phyloP scores from a whole-genome alignment of 2,329 filamentous ascomycete species.

The Pseudofabraea citricarpa region DNA sequence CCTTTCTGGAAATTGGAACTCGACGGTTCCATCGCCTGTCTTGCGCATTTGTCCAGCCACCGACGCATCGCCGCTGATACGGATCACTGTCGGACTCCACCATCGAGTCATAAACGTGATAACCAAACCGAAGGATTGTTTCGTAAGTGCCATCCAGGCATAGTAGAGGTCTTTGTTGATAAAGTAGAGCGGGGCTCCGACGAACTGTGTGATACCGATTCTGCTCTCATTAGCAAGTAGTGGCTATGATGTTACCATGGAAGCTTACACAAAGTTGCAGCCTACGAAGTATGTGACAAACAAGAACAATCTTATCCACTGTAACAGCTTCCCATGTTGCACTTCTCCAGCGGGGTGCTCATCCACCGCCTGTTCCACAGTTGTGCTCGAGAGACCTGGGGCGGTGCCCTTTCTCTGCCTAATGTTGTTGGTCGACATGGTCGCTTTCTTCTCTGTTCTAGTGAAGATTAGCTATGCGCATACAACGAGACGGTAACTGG shows the following conservation, averaged over 20 bases:
- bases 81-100: conserved; percentile 79
- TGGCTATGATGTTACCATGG: conserved; percentile 1
- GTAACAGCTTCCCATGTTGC: conserved; percentile 23
- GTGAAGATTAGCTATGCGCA: background rate
- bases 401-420: conserved; percentile 19
- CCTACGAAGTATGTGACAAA: conserved; percentile 23
- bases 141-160: conserved; percentile 82
- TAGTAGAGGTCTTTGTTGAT: conserved; percentile 76
- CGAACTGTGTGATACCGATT: conserved; percentile 66
- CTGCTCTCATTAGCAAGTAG: conserved; percentile 33
- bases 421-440: conserved; percentile 18
- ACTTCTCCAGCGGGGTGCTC: conserved; percentile 28
- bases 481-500: background rate
- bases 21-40: conserved; percentile 65
- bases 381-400: conserved; percentile 5
- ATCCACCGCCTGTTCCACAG: conserved; percentile 11
- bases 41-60: conserved; percentile 70
- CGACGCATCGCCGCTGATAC: conserved; percentile 78
- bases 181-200: conserved; percentile 72
- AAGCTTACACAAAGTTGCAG: conserved; percentile 23
- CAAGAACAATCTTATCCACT: conserved; percentile 22
- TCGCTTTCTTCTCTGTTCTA: conserved; percentile 1
- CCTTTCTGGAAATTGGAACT: conserved; percentile 77
- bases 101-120: conserved; percentile 78
- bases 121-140: conserved; percentile 75